phyloP scores from a whole-genome alignment of 2,329 filamentous ascomycete species.

The Sarocladium brachiariae region DNA sequence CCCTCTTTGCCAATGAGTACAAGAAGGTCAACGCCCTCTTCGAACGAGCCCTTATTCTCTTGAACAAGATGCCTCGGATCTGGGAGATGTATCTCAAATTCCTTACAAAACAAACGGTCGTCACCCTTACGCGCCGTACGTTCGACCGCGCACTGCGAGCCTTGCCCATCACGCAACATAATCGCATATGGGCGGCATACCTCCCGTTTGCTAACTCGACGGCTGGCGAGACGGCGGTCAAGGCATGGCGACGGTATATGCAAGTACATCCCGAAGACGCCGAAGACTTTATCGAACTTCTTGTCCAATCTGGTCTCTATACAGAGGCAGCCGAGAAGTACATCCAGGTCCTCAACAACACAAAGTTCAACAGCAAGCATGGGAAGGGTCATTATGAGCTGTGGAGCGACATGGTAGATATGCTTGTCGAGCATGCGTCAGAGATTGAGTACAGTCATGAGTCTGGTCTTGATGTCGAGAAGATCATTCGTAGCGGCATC shows the following conservation, averaged over 20 bases:
- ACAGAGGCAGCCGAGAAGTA: constrained; percentile 89
- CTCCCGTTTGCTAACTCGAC: constrained; percentile 86
- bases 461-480: constrained; percentile 80
- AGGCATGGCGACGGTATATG: constrained; percentile 93
- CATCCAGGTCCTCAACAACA: constrained; percentile 86
- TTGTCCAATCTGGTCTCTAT: constrained; percentile 74
- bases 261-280: constrained; percentile 93
- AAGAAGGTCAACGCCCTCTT: constrained; percentile 93
- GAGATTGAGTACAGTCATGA: constrained; percentile 77
- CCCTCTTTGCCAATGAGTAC: constrained; percentile 72
- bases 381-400: constrained; percentile 93
- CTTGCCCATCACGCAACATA: constrained; percentile 89
- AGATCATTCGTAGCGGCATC: constrained; percentile 88
- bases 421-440: constrained; percentile 84
- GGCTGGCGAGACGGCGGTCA: constrained; percentile 82
- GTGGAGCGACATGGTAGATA: constrained; percentile 95
- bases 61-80: constrained; percentile 98
- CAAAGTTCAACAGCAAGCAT: constrained; percentile 84
- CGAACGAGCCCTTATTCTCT: constrained; percentile 81
- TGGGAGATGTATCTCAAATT: constrained; percentile 98
- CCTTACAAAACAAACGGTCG: constrained; percentile 81
- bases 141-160: constrained; percentile 92
- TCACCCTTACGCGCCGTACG: constrained; percentile 76
- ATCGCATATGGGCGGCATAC: constrained; percentile 90
- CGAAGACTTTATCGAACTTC: constrained; percentile 89